A percentile compares a stretch with the other conserved stretches of the same genome.
Conservation (phyloP, 2,329 filamentous ascomycete genomes). For the Botrytis medusae region DNA sequence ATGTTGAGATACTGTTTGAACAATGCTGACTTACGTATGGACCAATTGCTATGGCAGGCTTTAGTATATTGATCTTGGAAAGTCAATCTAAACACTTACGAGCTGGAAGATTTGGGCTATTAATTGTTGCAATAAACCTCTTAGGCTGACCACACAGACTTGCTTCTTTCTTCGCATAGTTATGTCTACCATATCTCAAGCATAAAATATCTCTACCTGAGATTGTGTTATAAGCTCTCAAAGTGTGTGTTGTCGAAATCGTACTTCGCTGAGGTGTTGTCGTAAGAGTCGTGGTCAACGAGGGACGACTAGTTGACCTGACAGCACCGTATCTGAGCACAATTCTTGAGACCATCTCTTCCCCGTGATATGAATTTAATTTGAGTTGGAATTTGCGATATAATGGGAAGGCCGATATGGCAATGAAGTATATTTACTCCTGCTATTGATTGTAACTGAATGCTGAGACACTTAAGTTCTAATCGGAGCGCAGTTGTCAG, state of each 20-base stretch:
- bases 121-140: neutral
- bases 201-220: neutral
- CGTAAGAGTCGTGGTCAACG: neutral
- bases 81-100: conserved; percentile 11
- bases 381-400: neutral
- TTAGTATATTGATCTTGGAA: neutral
- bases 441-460: neutral
- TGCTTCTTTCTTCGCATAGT: neutral
- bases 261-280: neutral
- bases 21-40: conserved; percentile 55
- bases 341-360: neutral
- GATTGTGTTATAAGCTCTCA: neutral
- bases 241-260: neutral
- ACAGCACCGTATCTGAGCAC: neutral
- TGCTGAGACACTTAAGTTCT: neutral
- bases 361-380: neutral
- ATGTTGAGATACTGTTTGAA: neutral
- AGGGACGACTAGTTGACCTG: conserved; percentile 1
- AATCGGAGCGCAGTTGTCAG: neutral
- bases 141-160: neutral
- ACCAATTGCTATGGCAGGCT: conserved; percentile 51
- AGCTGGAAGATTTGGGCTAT: conserved; percentile 14
- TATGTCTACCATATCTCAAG: neutral
- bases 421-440: neutral
- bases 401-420: neutral